phyloP scores from a whole-genome alignment of 148 eudicot species.

The Spergularia marina region DNA sequence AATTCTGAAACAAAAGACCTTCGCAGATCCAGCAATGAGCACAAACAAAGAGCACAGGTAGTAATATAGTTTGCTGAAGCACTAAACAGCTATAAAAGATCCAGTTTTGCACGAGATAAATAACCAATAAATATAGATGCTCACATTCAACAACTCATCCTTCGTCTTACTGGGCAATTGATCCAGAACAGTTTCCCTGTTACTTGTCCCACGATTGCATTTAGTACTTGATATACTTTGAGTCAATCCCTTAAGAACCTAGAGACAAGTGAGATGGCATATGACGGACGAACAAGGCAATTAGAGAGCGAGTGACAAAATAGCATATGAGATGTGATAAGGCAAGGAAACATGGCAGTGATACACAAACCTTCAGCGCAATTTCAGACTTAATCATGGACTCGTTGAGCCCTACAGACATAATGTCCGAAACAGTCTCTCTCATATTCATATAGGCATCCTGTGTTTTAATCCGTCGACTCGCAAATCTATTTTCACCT shows the following conservation, averaged over 20 bases:
- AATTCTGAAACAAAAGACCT: background rate
- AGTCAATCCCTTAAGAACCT: constrained; percentile 74
- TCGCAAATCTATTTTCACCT: constrained; percentile 42
- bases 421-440: constrained; percentile 50
- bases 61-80: background rate
- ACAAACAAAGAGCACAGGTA: background rate
- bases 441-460: constrained; percentile 64
- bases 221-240: constrained; percentile 80
- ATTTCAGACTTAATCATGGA: constrained; percentile 70
- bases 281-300: background rate
- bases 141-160: constrained; percentile 75
- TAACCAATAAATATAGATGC: constrained; percentile 19
- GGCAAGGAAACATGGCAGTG: constrained; percentile 3
- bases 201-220: constrained; percentile 63
- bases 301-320: background rate
- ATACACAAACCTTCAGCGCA: constrained; percentile 63
- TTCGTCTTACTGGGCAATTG: constrained; percentile 60
- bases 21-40: background rate
- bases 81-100: background rate
- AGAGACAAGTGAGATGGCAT: background rate
- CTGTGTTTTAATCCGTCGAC: constrained; percentile 44
- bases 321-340: background rate
- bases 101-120: constrained; percentile 16
- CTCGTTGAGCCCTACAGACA: constrained; percentile 48
- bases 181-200: constrained; percentile 82